Percentiles rank a stretch among this genome's conserved stretches.
phyloP scores from a whole-genome alignment of 805 yeast species.

The Priceomyces castillae region DNA sequence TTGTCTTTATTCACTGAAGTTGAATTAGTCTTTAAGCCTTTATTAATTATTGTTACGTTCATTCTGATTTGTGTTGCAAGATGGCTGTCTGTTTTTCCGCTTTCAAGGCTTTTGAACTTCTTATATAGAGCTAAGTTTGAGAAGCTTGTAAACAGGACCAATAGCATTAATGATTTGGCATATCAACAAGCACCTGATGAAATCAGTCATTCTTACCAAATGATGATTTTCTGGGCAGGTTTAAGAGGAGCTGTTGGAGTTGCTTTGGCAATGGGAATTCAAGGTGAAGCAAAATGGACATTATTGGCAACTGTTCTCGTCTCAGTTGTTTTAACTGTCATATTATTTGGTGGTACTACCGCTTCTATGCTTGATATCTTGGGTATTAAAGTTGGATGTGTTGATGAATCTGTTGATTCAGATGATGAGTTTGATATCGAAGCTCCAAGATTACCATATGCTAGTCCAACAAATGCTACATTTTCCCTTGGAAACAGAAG shows the following conservation, averaged over 20 bases:
- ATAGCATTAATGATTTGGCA: slow-evolving; percentile 38
- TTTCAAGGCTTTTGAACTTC: slow-evolving; percentile 81
- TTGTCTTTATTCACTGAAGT: slow-evolving; percentile 94
- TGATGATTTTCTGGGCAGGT: slow-evolving; percentile 99
- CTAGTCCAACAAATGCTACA: slow-evolving; percentile 7
- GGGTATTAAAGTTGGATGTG: slow-evolving; percentile 88
- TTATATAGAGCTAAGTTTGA: slow-evolving; percentile 60
- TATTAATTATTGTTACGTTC: slow-evolving; percentile 85
- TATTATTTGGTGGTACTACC: slow-evolving; percentile 96
- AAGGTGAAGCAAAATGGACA: slow-evolving; percentile 88
- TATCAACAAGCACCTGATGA: slow-evolving; percentile 65
- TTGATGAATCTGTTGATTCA: slow-evolving; percentile 66
- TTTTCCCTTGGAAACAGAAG: slow-evolving; percentile 18
- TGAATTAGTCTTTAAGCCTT: slow-evolving; percentile 89
- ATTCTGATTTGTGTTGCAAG: slow-evolving; percentile 90
- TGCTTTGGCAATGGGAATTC: slow-evolving; percentile 95
- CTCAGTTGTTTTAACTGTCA: slow-evolving; percentile 94
- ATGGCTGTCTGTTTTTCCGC: slow-evolving; percentile 96
- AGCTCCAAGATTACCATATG: slow-evolving; percentile 47
- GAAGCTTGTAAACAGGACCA: slow-evolving; percentile 27
- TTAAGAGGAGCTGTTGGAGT: slow-evolving; percentile 99
- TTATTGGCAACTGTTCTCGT: slow-evolving; percentile 92
- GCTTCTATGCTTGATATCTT: slow-evolving; percentile 96
- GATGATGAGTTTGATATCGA: slow-evolving; percentile 97
- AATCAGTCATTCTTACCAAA: slow-evolving; percentile 91